A percentile compares a stretch with the other conserved stretches of the same genome.
phyloP scores from a whole-genome alignment of 2,329 filamentous ascomycete species.

The Kalaharituber pfeilii region DNA sequence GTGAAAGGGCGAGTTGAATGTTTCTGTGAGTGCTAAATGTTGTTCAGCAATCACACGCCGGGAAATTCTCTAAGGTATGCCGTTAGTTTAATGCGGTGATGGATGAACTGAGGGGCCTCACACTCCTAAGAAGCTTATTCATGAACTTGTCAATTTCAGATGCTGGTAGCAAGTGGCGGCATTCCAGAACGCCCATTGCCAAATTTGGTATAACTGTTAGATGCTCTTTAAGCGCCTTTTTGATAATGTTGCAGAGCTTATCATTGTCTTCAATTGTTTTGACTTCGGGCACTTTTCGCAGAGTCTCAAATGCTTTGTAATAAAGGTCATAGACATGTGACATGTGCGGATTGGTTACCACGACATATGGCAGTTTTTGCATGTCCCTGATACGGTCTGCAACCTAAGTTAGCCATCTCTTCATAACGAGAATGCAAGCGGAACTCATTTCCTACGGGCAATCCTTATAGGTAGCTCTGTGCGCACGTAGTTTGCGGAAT shows the following conservation, averaged over 20 bases:
- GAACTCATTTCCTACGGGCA: conserved; percentile 1
- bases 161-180: conserved; percentile 61
- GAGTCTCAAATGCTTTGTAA: conserved; percentile 85
- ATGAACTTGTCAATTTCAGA: conserved; percentile 83
- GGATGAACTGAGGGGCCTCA: conserved; percentile 30
- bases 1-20: conserved; percentile 79
- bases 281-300: conserved; percentile 70
- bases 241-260: conserved; percentile 61
- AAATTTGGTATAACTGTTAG: conserved; percentile 85
- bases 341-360: conserved; percentile 88
- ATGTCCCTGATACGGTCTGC: conserved; percentile 93
- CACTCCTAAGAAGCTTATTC: conserved; percentile 79
- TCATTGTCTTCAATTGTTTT: conserved; percentile 81
- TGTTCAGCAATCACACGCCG: conserved; percentile 94
- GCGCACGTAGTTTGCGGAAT: conserved; percentile 93
- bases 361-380: conserved; percentile 87
- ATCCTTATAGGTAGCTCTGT: conserved; percentile 66
- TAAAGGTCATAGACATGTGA: conserved; percentile 93
- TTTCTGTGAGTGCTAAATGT: conserved; percentile 85
- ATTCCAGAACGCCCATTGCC: conserved; percentile 86
- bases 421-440: neutral
- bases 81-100: neutral
- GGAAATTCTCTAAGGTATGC: conserved; percentile 56
- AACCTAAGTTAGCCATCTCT: conserved; percentile 39
- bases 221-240: conserved; percentile 67